phyloP scores from a whole-genome alignment of 768 basidiomycete genomes.

The Xerocomellus chrysenteron region DNA sequence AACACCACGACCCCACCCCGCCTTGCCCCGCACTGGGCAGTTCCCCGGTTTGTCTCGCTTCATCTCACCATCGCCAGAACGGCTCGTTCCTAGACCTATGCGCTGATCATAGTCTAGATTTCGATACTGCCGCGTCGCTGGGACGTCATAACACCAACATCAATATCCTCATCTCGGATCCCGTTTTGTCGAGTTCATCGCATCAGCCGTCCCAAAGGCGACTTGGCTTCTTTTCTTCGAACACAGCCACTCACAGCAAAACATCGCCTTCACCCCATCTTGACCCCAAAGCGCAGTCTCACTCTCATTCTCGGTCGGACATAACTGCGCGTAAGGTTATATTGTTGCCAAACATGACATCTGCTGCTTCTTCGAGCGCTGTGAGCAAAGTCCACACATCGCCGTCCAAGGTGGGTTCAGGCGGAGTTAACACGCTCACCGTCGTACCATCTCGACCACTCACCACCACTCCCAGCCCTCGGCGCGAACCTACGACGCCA shows the following conservation, averaged over 20 bases:
- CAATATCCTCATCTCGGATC: slow-evolving; percentile 11
- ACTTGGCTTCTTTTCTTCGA: slow-evolving; percentile 33
- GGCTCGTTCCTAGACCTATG: slow-evolving; percentile 1
- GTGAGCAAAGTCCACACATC: slow-evolving; percentile 33
- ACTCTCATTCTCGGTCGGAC: slow-evolving; percentile 40
- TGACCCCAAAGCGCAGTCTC: slow-evolving; percentile 36
- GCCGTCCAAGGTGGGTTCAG: slow-evolving; percentile 34
- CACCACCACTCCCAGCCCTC: slow-evolving; percentile 43
- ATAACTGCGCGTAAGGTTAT: slow-evolving; percentile 23
- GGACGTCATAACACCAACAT: slow-evolving; percentile 12
- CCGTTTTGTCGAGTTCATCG: slow-evolving; percentile 16
- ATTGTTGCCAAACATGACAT: slow-evolving; percentile 24
- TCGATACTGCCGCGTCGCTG: slow-evolving; percentile 2
- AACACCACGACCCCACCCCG: slow-evolving; percentile 47
- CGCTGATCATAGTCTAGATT: slow-evolving; percentile 18
- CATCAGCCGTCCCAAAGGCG: slow-evolving; percentile 36
- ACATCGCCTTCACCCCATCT: slow-evolving; percentile 28
- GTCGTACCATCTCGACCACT: slow-evolving; percentile 8
- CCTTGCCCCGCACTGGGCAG: slow-evolving; percentile 15
- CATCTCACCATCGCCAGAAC: background rate
- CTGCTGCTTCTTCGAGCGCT: slow-evolving; percentile 25
- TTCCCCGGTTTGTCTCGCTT: slow-evolving; percentile 20
- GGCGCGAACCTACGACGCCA: slow-evolving; percentile 75
- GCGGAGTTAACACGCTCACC: slow-evolving; percentile 17
- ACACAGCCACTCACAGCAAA: slow-evolving; percentile 38